A percentile compares a stretch with the other conserved stretches of the same genome.
These are phyloP conservation scores for Neopestalotiopsis sp. DNA, from an alignment of 2,329 filamentous ascomycete species.

Conservation along the genomic window DNA sequence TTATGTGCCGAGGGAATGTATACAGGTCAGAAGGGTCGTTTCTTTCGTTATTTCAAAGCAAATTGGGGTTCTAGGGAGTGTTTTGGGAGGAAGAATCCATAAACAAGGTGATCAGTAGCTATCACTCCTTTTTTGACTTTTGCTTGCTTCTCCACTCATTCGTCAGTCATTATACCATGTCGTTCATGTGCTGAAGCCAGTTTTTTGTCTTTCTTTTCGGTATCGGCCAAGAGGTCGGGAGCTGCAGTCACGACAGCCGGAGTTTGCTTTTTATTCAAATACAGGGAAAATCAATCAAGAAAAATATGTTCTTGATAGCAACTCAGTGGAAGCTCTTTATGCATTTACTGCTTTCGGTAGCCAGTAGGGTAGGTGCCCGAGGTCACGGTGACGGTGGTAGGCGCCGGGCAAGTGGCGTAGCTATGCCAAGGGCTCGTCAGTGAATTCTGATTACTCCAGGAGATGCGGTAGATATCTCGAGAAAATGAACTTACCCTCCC, in stretches of 20 bases:
- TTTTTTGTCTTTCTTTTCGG: background rate
- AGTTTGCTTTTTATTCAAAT: background rate
- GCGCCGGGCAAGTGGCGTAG: background rate
- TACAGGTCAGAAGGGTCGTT: conserved; percentile 5
- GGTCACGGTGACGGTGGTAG: conserved; percentile 8
- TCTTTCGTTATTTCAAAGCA: background rate
- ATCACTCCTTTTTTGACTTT: background rate
- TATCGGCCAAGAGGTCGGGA: background rate
- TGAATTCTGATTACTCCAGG: background rate
- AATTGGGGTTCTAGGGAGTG: background rate
- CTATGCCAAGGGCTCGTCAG: background rate
- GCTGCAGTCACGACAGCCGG: background rate
- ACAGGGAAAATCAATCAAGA: background rate
- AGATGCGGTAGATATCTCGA: background rate
- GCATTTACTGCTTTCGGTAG: background rate
- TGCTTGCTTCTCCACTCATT: background rate
- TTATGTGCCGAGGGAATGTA: conserved; percentile 14
- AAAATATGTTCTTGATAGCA: no score
- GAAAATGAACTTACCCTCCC: background rate
- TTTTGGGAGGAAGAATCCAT: background rate
- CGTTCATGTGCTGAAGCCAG: background rate
- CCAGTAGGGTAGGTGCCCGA: conserved; percentile 4
- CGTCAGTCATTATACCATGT: background rate
- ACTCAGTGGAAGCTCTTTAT: background rate
- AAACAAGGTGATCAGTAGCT: background rate